Evolutionary conservation across 192 early-diverging fungal species (phyloP).

Genomic region (Mortierella antarctica): DNA sequence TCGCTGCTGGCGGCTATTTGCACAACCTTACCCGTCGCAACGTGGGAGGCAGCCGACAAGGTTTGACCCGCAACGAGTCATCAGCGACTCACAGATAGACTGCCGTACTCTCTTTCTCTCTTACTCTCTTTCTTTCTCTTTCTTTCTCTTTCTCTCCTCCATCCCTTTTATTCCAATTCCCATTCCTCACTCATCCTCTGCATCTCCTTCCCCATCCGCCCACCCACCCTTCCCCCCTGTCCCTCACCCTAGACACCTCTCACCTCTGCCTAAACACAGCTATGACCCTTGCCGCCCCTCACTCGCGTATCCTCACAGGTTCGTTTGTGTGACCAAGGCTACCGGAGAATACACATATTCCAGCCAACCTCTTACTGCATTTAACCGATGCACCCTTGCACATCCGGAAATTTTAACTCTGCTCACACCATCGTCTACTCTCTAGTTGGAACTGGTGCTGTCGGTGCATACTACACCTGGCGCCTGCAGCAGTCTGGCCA

Average conservation of each 20-base stretch:
- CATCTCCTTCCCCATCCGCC: constrained; percentile 3
- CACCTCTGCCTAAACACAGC: background rate
- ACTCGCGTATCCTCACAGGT: constrained; percentile 49
- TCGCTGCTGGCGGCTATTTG: no score
- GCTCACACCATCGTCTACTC: background rate
- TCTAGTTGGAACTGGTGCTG: constrained; percentile 77
- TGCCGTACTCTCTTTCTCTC: background rate
- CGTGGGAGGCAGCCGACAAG: background rate
- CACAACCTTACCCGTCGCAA: no score
- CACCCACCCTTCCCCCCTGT: background rate
- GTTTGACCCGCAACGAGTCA: constrained; percentile 5
- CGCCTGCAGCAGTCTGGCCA: constrained; percentile 65
- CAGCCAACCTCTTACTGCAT: background rate
- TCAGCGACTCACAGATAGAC: background rate
- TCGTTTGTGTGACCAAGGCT: background rate
- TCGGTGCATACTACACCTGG: constrained; percentile 74
- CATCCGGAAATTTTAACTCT: background rate
- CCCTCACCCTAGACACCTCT: background rate
- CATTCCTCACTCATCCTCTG: background rate
- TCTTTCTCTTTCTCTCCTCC: background rate
- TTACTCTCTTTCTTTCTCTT: background rate
- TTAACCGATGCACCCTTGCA: no score
- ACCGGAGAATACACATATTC: constrained; percentile 9
- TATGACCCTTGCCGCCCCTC: constrained; percentile 17
- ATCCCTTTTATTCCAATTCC: background rate